phyloP scores from a whole-genome alignment of 2,329 filamentous ascomycete species.

The Nakataea oryzae region DNA sequence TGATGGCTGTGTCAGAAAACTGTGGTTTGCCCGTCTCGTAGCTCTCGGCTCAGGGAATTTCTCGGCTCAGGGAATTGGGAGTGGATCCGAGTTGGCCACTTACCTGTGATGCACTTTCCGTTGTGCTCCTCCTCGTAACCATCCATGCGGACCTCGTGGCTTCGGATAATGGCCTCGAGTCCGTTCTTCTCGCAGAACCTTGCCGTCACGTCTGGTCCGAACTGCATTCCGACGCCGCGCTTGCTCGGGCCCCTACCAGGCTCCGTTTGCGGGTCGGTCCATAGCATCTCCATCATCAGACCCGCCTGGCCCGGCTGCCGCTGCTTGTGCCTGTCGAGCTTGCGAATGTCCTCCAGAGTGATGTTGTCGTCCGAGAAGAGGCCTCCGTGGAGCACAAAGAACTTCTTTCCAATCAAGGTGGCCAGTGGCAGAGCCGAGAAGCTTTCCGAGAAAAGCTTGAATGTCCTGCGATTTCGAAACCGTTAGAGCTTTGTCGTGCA shows the following conservation, averaged over 20 bases:
- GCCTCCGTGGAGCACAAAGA: conserved; percentile 85
- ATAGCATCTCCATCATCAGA: conserved; percentile 99
- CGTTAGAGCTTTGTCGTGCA: not conserved
- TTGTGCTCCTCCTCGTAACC: conserved; percentile 98
- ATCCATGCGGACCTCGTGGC: conserved; percentile 97
- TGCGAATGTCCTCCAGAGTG: conserved; percentile 80
- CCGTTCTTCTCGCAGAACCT: conserved; percentile 94
- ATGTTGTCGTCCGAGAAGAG: conserved; percentile 93
- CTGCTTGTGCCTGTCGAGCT: conserved; percentile 28
- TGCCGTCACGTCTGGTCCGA: conserved; percentile 93
- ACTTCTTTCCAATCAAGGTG: conserved; percentile 84
- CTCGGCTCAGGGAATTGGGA: not conserved
- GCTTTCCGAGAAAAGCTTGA: conserved; percentile 96
- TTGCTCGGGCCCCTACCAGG: conserved; percentile 90
- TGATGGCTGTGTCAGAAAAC: not conserved
- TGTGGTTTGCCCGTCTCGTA: not conserved
- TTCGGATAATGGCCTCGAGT: conserved; percentile 88
- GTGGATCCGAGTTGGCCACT: conserved; percentile 11
- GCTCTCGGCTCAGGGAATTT: not conserved
- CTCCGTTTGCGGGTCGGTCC: conserved; percentile 87
- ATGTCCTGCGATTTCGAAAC: conserved; percentile 23
- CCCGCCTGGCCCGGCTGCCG: conserved; percentile 66
- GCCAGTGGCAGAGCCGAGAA: conserved; percentile 91
- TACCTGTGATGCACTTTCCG: conserved; percentile 87
- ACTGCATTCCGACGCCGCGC: conserved; percentile 90